A percentile compares a stretch with the other conserved stretches of the same genome.
These are phyloP conservation scores for Epichloe brachyelytri DNA, from an alignment of 2,329 filamentous ascomycete species.

Conservation along the genomic window DNA sequence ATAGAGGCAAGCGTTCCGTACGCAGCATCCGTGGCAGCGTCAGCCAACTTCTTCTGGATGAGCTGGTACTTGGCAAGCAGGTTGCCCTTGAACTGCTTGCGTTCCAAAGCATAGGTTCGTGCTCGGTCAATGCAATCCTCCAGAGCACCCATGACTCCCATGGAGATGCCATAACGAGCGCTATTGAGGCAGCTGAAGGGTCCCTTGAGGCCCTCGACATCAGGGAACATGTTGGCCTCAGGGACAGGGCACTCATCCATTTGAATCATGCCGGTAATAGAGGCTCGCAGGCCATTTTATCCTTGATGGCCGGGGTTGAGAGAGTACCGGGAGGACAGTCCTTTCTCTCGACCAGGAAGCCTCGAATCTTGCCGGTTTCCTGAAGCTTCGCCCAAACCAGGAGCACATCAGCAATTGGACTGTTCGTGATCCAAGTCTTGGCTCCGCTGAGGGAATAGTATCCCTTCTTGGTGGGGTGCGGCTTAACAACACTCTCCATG, in stretches of 20 bases:
- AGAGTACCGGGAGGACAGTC: slow-evolving; percentile 79
- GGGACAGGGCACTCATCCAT: slow-evolving; percentile 83
- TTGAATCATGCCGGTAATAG: slow-evolving; percentile 95
- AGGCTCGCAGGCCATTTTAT: slow-evolving; percentile 92
- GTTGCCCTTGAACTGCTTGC: slow-evolving; percentile 93
- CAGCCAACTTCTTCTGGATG: slow-evolving; percentile 93
- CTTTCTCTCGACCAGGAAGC: slow-evolving; percentile 78
- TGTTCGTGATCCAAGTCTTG: slow-evolving; percentile 96
- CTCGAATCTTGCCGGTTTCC: slow-evolving; percentile 84
- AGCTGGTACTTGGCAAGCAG: slow-evolving; percentile 93
- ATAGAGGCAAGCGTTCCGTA: slow-evolving; percentile 82
- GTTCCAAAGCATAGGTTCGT: slow-evolving; percentile 76
- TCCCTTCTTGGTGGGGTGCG: slow-evolving; percentile 72
- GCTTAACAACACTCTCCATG: slow-evolving; percentile 79
- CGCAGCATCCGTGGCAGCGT: slow-evolving; percentile 80
- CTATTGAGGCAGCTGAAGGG: slow-evolving; percentile 93
- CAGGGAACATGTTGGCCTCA: slow-evolving; percentile 85
- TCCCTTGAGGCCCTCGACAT: slow-evolving; percentile 72
- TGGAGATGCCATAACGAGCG: slow-evolving; percentile 84
- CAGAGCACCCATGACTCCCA: slow-evolving; percentile 84
- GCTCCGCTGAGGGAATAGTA: slow-evolving; percentile 67
- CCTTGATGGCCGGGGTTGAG: slow-evolving; percentile 81
- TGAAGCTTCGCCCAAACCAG: slow-evolving; percentile 89
- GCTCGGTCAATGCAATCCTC: slow-evolving; percentile 81
- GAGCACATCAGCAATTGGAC: slow-evolving; percentile 73